Evolutionary conservation across 2,329 filamentous ascomycete species (phyloP).

Genomic region (Venturia effusa): DNA sequence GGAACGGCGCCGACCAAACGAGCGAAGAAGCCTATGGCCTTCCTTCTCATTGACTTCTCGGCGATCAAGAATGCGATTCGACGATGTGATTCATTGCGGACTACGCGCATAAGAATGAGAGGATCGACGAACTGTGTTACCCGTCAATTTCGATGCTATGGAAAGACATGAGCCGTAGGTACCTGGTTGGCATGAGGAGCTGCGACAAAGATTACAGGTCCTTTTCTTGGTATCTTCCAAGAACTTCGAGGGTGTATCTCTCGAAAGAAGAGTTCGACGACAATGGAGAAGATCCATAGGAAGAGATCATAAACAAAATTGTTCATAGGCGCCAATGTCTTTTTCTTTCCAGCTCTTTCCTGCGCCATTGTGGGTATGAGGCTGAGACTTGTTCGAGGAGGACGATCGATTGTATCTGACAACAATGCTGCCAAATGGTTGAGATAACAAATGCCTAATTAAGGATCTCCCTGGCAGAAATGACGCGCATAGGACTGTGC

Average conservation of each 20-base stretch:
- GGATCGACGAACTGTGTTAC: slow-evolving; percentile 76
- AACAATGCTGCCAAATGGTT: neutral
- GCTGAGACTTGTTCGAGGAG: neutral
- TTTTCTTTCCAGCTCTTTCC: slow-evolving; percentile 2
- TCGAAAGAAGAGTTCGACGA: slow-evolving; percentile 94
- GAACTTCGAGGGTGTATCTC: slow-evolving; percentile 91
- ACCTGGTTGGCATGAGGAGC: slow-evolving; percentile 95
- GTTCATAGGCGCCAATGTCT: slow-evolving; percentile 10
- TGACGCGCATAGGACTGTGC: neutral
- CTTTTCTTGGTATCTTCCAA: slow-evolving; percentile 84
- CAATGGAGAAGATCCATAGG: slow-evolving; percentile 65
- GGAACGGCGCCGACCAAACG: slow-evolving; percentile 79
- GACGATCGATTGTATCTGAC: neutral
- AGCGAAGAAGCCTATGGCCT: slow-evolving; percentile 80
- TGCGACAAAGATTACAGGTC: slow-evolving; percentile 88
- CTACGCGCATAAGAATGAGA: slow-evolving; percentile 80
- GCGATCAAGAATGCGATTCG: slow-evolving; percentile 89
- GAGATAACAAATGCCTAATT: neutral
- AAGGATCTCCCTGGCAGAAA: neutral
- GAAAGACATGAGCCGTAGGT: slow-evolving; percentile 20
- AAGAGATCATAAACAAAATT: slow-evolving; percentile 65
- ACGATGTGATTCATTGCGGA: slow-evolving; percentile 76
- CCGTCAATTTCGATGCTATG: neutral
- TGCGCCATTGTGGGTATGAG: slow-evolving; percentile 1
- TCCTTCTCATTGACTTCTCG: slow-evolving; percentile 85